Conservation (phyloP, 2,329 filamentous ascomycete genomes). For the Colletotrichum tofieldiae region DNA sequence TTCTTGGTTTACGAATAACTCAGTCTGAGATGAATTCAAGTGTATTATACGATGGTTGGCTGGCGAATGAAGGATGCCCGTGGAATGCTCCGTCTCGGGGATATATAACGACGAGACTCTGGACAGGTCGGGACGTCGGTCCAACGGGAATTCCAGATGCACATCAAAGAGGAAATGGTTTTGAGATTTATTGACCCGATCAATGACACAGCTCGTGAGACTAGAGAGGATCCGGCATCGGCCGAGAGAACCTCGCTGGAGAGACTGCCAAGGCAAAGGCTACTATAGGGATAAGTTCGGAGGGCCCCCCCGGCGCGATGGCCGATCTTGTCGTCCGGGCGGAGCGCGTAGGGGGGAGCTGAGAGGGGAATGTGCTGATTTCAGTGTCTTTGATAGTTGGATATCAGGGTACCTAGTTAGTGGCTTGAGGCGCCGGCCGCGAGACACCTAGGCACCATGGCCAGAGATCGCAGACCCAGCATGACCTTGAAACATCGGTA, state of each 20-base stretch:
- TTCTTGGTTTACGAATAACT: slow-evolving; percentile 24
- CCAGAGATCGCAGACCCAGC: not conserved
- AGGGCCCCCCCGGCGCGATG: not conserved
- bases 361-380: not conserved
- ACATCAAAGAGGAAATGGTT: not conserved
- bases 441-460: not conserved
- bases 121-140: not conserved
- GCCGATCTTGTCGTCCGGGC: not conserved
- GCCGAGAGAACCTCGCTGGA: not conserved
- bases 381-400: slow-evolving; percentile 1
- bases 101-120: not conserved
- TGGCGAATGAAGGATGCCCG: not conserved
- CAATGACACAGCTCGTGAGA: not conserved
- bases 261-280: not conserved
- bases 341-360: not conserved
- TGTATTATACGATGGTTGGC: slow-evolving; percentile 34
- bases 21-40: slow-evolving; percentile 40
- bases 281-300: not conserved
- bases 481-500: not conserved
- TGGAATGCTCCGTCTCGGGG: not conserved
- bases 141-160: not conserved
- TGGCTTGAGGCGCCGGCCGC: not conserved
- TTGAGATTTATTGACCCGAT: not conserved
- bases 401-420: not conserved
- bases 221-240: not conserved